Conservation (phyloP, 768 basidiomycete species). For the Dentipellis sp. region DNA sequence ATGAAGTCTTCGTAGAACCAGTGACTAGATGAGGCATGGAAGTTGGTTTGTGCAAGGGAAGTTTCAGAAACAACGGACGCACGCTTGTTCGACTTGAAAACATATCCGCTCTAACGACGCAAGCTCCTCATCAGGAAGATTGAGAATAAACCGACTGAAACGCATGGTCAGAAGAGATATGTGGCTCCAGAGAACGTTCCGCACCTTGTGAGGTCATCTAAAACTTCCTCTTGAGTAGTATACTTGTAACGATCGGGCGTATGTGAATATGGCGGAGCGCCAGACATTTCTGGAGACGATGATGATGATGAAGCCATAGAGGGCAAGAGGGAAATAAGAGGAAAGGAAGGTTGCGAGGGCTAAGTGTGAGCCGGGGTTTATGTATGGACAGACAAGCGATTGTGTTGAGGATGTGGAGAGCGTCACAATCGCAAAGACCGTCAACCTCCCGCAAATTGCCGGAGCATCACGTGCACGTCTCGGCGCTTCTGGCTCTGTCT, state of each 20-base stretch:
- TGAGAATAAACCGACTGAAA: slow-evolving; percentile 86
- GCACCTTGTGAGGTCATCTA: slow-evolving; percentile 87
- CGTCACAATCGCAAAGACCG: neutral
- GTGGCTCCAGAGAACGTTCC: slow-evolving; percentile 5
- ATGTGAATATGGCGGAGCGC: slow-evolving; percentile 23
- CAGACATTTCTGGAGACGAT: slow-evolving; percentile 65
- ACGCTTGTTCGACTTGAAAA: slow-evolving; percentile 99
- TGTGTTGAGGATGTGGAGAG: slow-evolving; percentile 4
- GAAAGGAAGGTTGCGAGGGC: slow-evolving; percentile 22
- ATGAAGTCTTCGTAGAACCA: slow-evolving; percentile 99
- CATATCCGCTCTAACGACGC: slow-evolving; percentile 87
- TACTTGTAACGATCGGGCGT: slow-evolving; percentile 56
- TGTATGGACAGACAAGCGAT: slow-evolving; percentile 19
- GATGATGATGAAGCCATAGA: slow-evolving; percentile 71
- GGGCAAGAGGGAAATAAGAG: slow-evolving; percentile 18
- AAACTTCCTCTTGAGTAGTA: slow-evolving; percentile 66
- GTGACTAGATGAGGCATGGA: slow-evolving; percentile 45
- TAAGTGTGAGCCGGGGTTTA: slow-evolving; percentile 21
- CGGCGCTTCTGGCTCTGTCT: too few relatives aligned
- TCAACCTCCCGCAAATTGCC: slow-evolving; percentile 6
- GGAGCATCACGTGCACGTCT: slow-evolving; percentile 3
- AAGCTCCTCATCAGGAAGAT: slow-evolving; percentile 90
- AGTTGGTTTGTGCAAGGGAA: slow-evolving; percentile 8
- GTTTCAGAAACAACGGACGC: slow-evolving; percentile 25
- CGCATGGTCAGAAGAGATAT: slow-evolving; percentile 9